Evolutionary conservation across 2,329 filamentous ascomycete genomes (phyloP), one percentile per base, ranked within the genome.

Genomic region (Colletotrichum filicis): DNA sequence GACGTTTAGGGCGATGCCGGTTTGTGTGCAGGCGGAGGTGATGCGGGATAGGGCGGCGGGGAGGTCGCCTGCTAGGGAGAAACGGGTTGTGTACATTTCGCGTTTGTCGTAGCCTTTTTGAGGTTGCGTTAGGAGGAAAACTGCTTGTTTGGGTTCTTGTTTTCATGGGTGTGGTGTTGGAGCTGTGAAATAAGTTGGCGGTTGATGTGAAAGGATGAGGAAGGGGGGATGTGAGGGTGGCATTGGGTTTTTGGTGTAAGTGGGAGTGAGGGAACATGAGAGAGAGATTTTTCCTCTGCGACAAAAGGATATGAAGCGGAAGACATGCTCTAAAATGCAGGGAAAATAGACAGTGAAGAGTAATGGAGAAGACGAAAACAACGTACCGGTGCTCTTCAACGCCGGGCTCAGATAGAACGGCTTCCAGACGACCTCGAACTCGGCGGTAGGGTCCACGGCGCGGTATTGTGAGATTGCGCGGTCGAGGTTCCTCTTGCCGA

Each of bases 341-440:
- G 26, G 26, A 4, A 26, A 26, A 26, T 1, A 26, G 26, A 26
- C 4, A 26, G 26, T 26, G 4, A 26, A 26, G 26, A 26, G 26
- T 26, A 26, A 26, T 26, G 26, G 4, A 26, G 26, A 26, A 26
- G 49, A 16, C 28, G 30, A 9, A 24, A 3, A 32, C 7, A 24
- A 70, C 72, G 12, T 74, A 81, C 81, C 75, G 59, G 72, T 74
- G 60, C 75, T 71, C 26, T 82, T 77, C 7, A 79, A 77, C 7
- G 79, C 77, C 5, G 85, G 84, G 61, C 80, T 81, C 1, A 89
- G 80, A 66, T 88, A 83, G 71, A 85, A 87, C 0, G 87, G 87
- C 53, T 83, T 85, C 80, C 85, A 89, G 1, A 79, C 78, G 14
- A 88, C 78, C 55, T 87, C 82, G 69, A 89, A 88, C 5, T 83